A percentile compares a stretch with the other conserved stretches of the same genome.
Conservation (phyloP, 192 early-diverging fungal species). For the Coemansia sp. region DNA sequence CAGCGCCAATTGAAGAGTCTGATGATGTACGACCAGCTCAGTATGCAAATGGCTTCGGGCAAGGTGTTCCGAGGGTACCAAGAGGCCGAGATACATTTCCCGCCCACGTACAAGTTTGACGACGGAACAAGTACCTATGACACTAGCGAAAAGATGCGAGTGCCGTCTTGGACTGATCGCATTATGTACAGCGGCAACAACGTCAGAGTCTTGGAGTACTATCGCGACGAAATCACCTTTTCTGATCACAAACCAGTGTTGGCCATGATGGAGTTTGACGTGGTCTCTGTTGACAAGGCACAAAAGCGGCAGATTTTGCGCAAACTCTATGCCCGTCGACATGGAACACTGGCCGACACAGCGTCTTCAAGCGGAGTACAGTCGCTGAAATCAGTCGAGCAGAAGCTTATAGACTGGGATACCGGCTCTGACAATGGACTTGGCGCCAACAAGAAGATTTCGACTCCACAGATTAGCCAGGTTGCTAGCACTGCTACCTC, state of each 20-base stretch:
- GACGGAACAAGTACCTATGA: conserved; percentile 81
- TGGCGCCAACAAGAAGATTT: background rate
- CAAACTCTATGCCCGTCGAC: conserved; percentile 31
- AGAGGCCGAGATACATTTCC: conserved; percentile 80
- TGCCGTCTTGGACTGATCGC: conserved; percentile 97
- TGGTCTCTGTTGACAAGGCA: conserved; percentile 47
- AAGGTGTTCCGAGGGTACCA: conserved; percentile 76
- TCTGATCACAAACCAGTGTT: conserved; percentile 58
- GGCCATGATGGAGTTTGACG: conserved; percentile 48
- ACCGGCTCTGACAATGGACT: background rate
- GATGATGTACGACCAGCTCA: conserved; percentile 64
- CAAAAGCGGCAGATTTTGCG: conserved; percentile 39
- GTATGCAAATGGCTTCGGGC: conserved; percentile 61
- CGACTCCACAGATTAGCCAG: background rate
- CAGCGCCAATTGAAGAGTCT: conserved; percentile 58
- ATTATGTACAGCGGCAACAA: conserved; percentile 59
- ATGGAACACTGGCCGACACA: conserved; percentile 7
- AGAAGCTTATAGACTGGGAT: conserved; percentile 45
- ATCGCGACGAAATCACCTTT: conserved; percentile 48
- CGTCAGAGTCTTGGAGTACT: conserved; percentile 39
- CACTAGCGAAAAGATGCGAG: conserved; percentile 90
- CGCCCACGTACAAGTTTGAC: conserved; percentile 99
- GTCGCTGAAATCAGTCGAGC: conserved; percentile 9
- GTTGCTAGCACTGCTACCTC: background rate
- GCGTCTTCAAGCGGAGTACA: background rate